Conservation (phyloP, 192 early-diverging fungal species). For the Podila epigama region DNA sequence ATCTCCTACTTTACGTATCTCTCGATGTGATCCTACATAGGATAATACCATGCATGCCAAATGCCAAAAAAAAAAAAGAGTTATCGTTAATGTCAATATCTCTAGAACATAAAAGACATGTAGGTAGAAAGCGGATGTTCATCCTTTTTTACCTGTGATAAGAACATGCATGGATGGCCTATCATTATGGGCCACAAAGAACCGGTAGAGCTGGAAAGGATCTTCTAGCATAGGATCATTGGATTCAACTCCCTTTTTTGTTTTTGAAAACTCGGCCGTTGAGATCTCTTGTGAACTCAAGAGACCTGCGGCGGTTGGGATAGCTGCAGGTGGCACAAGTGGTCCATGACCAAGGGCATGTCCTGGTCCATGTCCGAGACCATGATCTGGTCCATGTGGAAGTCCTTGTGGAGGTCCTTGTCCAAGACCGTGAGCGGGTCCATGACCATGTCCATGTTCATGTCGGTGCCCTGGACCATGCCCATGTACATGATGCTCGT, state of each 20-base stretch:
- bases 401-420: background rate
- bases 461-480: slow-evolving; percentile 2
- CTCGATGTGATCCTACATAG: slow-evolving; percentile 48
- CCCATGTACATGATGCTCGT: background rate
- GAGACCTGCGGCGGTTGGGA: background rate
- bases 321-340: background rate
- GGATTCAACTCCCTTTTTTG: slow-evolving; percentile 17
- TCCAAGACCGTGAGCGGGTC: background rate
- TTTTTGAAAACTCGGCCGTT: slow-evolving; percentile 4
- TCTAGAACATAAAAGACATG: background rate
- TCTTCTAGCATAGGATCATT: slow-evolving; percentile 26
- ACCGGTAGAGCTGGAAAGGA: slow-evolving; percentile 45
- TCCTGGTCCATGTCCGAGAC: background rate
- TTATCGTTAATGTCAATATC: background rate
- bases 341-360: background rate
- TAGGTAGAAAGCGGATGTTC: background rate
- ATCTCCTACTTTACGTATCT: slow-evolving; percentile 7
- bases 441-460: background rate
- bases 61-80: background rate
- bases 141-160: slow-evolving; percentile 24
- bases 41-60: no score
- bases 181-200: slow-evolving; percentile 50
- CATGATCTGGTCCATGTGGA: background rate
- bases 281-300: slow-evolving; percentile 17
- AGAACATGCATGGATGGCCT: slow-evolving; percentile 47